Evolutionary conservation across 2,329 filamentous ascomycete genomes (phyloP), one percentile per base, ranked within the genome.

Genomic region (Cryphonectria parasitica): DNA sequence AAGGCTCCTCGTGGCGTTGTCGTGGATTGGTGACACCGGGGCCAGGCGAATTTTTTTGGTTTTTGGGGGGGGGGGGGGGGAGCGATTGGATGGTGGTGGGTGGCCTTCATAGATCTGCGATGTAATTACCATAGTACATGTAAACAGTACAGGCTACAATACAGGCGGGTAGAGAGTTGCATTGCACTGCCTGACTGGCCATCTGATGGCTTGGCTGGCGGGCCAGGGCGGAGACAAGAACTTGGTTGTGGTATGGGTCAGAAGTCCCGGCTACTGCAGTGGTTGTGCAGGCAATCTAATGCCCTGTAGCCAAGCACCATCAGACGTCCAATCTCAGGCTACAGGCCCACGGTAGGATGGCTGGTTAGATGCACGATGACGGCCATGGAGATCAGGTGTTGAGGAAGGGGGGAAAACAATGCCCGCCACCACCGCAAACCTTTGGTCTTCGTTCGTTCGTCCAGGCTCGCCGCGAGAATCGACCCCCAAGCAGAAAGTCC

Each of bases 351-450:
- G 64, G 52, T 45, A 36, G 41, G 41, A 60, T 60, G n/a, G 66
- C 62, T 52, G 36, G 34, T n/a, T 10, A 45, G 45, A 45, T 56
- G 69, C 64, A 68, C 54, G 39, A 62, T 52, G 62, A 65, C 39
- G 56, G 25, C 25, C 56, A 56, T 43, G 31, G 64, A 63, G 68
- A 60, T 68, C 15, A 61, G 60, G 62, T 52, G 68, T 25, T 69
- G 58, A 61, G 58, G 28, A 10, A 34, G 19, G 34, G 10, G 34
- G 34, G 34, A 22, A 10, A 19, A 60, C 4, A 19, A 36, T 36
- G 34, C 58, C 58, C 58, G 31, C 58, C 58, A 25, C 31, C 58
- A 31, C 45, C 19, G 22, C 45, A 36, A 15, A 2, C 31, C 41
- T 22, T 39, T 39, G 45, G 43, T 67, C 15, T 56, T 67, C 61